These are phyloP conservation scores for Ustilago tritici DNA, from an alignment of 1,284 basidiomycete genomes.

Conservation along the genomic window DNA sequence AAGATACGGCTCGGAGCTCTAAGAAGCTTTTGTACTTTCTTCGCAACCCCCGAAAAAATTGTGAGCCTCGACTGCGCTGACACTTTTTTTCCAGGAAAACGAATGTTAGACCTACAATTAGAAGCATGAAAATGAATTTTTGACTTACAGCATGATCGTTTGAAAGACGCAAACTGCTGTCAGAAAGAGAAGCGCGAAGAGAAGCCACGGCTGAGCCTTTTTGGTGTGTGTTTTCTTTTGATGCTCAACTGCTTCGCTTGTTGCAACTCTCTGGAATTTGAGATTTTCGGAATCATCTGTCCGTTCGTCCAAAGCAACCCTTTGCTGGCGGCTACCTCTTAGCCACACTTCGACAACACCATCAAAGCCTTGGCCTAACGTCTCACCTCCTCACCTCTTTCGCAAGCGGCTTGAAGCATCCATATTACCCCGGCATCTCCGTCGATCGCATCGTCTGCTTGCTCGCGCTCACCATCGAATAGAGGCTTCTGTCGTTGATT, in stretches of 20 bases:
- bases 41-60: neutral
- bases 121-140: neutral
- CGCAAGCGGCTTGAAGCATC: neutral
- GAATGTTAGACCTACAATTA: neutral
- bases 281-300: constrained; percentile 4
- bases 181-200: neutral
- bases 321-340: neutral
- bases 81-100: neutral
- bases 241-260: neutral
- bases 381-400: neutral
- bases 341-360: neutral
- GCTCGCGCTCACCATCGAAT: neutral
- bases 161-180: neutral
- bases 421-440: neutral
- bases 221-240: neutral
- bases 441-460: neutral
- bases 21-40: constrained; percentile 1
- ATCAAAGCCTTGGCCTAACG: neutral
- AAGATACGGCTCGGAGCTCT: neutral
- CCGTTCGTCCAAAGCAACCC: constrained; percentile 3
- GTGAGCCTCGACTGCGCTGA: neutral
- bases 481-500: neutral
- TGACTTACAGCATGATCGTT: neutral
- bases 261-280: constrained; percentile 1
- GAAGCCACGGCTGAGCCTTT: constrained; percentile 1